A percentile compares a stretch with the other conserved stretches of the same genome.
These are phyloP conservation scores for Phytophthora fragariaefolia DNA, from an alignment of 352 stramenopile genomes.

Conservation along the genomic window DNA sequence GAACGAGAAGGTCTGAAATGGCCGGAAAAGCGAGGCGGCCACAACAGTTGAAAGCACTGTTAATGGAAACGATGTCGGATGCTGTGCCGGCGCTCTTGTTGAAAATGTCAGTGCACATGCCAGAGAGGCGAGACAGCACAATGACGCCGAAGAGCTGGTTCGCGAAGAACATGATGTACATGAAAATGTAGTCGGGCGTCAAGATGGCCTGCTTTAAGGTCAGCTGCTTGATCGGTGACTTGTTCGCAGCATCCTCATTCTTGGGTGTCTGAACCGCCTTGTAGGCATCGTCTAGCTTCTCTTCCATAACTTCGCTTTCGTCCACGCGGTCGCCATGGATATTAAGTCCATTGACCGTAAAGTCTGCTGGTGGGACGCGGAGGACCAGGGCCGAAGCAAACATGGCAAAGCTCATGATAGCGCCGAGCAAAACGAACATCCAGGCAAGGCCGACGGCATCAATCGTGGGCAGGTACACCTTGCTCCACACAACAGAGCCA, in stretches of 20 bases:
- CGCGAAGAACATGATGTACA: constrained; percentile 75
- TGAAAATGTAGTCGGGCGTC: constrained; percentile 64
- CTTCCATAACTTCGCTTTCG: constrained; percentile 39
- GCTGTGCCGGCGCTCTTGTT: constrained; percentile 43
- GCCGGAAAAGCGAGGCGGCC: constrained; percentile 54
- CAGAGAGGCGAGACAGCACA: constrained; percentile 65
- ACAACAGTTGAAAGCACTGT: constrained; percentile 65
- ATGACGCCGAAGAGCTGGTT: constrained; percentile 74
- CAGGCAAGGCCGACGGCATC: constrained; percentile 47
- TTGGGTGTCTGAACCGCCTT: constrained; percentile 50
- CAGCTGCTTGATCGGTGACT: constrained; percentile 51
- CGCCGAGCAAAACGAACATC: constrained; percentile 55
- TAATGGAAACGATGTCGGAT: constrained; percentile 63
- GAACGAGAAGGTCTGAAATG: constrained; percentile 53
- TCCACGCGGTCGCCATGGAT: constrained; percentile 63
- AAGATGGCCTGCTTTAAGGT: constrained; percentile 61
- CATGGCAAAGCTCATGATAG: constrained; percentile 51
- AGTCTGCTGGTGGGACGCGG: constrained; percentile 53
- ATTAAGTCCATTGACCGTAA: constrained; percentile 58
- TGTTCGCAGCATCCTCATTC: constrained; percentile 18
- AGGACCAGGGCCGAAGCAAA: constrained; percentile 53
- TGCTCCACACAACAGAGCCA: constrained; percentile 67
- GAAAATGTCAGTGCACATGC: constrained; percentile 64
- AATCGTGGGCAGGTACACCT: constrained; percentile 63
- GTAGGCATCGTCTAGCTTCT: constrained; percentile 54